A percentile compares a stretch with the other conserved stretches of the same genome.
Conservation (phyloP, 78 protist genomes). For the Chrysochromulina tobinii region DNA sequence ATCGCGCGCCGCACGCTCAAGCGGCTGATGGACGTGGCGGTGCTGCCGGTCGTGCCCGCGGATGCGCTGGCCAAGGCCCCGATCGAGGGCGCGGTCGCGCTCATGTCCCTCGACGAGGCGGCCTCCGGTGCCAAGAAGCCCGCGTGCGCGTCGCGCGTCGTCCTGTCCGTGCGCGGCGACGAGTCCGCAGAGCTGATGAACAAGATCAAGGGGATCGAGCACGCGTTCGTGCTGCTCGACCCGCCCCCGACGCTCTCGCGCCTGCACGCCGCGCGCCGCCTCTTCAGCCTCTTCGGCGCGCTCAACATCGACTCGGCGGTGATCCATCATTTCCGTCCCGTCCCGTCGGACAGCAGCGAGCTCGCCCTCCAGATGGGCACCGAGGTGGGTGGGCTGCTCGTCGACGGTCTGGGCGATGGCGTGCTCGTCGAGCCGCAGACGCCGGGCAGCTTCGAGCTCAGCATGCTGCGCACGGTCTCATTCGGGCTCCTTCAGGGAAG, state of each 20-base stretch:
- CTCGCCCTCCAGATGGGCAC: background rate
- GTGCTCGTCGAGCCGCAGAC: constrained; percentile 4
- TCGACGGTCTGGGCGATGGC: constrained; percentile 51
- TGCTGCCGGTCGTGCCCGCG: background rate
- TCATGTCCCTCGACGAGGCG: background rate
- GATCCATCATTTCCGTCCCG: constrained; percentile 11
- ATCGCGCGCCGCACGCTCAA: constrained; percentile 27
- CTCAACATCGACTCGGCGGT: background rate
- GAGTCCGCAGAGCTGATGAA: background rate
- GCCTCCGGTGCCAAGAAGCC: background rate
- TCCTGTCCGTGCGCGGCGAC: constrained; percentile 1
- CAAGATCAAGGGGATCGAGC: background rate
- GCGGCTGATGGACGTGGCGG: background rate
- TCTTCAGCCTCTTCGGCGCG: constrained; percentile 24
- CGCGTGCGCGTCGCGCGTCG: background rate
- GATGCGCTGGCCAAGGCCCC: constrained; percentile 18
- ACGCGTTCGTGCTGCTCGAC: constrained; percentile 23
- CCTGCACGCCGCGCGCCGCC: constrained; percentile 45
- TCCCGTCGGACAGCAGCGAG: no score
- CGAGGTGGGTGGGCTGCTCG: constrained; percentile 40
- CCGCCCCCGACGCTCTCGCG: background rate
- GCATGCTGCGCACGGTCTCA: constrained; percentile 23
- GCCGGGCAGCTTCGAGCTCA: background rate
- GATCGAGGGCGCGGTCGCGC: constrained; percentile 17
- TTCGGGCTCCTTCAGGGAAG: constrained; percentile 45